These are phyloP conservation scores for Leccinellum luteum DNA, from an alignment of 768 basidiomycete species.

Conservation along the genomic window DNA sequence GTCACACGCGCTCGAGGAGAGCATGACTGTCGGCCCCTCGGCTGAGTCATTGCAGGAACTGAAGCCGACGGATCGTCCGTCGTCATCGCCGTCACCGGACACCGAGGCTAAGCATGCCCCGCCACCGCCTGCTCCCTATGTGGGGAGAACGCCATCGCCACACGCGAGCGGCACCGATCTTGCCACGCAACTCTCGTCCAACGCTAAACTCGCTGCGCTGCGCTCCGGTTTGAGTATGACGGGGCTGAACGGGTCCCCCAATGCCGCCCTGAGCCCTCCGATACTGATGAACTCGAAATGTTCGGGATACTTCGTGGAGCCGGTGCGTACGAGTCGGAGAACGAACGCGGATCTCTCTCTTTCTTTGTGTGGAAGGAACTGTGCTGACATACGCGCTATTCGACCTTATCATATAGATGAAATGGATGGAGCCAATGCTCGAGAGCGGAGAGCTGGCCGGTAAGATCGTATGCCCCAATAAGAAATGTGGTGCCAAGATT, in stretches of 20 bases:
- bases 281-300: slow-evolving; percentile 79
- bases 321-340: slow-evolving; percentile 35
- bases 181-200: slow-evolving; percentile 43
- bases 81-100: background rate
- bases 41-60: background rate
- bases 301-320: slow-evolving; percentile 96
- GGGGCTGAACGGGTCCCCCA: slow-evolving; percentile 14
- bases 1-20: slow-evolving; percentile 30
- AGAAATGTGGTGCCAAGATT: slow-evolving; percentile 85
- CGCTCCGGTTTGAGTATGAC: slow-evolving; percentile 35
- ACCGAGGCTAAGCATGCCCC: slow-evolving; percentile 4
- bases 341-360: background rate
- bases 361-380: background rate
- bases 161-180: slow-evolving; percentile 34
- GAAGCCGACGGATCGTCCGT: background rate
- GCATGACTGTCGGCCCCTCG: background rate
- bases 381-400: background rate
- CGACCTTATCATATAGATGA: slow-evolving; percentile 52
- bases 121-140: background rate
- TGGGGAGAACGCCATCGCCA: background rate
- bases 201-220: slow-evolving; percentile 50
- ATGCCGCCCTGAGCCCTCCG: slow-evolving; percentile 46
- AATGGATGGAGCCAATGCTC: slow-evolving; percentile 92
- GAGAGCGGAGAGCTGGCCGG: slow-evolving; percentile 76
- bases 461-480: slow-evolving; percentile 90